Base-by-base conservation (phyloP, 768 basidiomycete species). In the Dendrothele bispora region DNA sequence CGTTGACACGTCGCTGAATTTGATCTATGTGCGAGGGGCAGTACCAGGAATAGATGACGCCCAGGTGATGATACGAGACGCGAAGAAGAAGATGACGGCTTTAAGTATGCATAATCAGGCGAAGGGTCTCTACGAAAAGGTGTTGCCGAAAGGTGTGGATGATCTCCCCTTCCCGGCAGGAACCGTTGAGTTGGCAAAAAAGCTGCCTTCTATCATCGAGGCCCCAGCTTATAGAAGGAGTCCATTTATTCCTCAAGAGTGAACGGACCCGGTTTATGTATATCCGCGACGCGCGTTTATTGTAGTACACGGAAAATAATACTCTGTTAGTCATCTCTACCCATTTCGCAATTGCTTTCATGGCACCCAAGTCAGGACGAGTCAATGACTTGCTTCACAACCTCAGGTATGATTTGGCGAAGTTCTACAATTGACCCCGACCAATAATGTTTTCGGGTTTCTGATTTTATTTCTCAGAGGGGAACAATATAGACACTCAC, bases 91-190 rank as follows among this genome's bases (percentile, higher is more conserved):
- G 60, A 73, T 92, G 72, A 60, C 69, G n/a, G 71, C 78, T 18
- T 59, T 80, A 28, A 78, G 84, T 4, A 74, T 68, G 46, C 80
- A 81, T 55, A 83, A 87, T 54, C 80, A 86, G 55, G 78, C 77
- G 18, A 83, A 85, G 57, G 87, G 87, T 14, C 63, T 85, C 54
- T 82, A 84, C 55, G 84, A 91, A 59, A 83, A 88, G 61, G 79
- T 89, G 40, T 68, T 94, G 3, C 89, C 91, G 4, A 88, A 84
- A 59, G 88, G 91, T 35, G 82, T 99, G 14, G 80, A 81, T 50
- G 82, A 84, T 53, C 70, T 99, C 47, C 95, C 95, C 8, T 94
- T 95, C 77, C 95, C 95, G 2, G 93, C 91, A 25, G 95, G 91
- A 21, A 94, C 88, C 5, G 74, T 70, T 40, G 83, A 90, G 61